Conservation (phyloP, 345 rosid genomes). For the sweet orange (Citrus sinensis) region DNA sequence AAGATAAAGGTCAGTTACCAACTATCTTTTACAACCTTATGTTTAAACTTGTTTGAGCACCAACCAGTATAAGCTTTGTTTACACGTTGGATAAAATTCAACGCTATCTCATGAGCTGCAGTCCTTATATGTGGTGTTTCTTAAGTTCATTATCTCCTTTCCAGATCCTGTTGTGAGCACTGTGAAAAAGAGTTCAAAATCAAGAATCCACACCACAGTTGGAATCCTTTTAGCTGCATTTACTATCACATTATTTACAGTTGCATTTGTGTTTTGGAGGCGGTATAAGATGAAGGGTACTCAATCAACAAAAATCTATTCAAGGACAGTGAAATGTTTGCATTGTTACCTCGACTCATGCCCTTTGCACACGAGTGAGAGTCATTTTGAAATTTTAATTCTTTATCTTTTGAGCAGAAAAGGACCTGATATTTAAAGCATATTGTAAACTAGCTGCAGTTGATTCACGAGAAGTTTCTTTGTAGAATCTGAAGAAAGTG, state of each 20-base stretch:
- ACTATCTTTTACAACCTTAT: not conserved
- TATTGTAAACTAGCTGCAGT: not conserved
- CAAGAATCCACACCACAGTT: not conserved
- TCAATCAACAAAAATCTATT: not conserved
- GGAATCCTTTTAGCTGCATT: constrained; percentile 21
- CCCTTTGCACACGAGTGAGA: constrained; percentile 10
- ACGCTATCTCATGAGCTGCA: not conserved
- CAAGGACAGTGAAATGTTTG: constrained; percentile 6
- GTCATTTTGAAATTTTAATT: not conserved
- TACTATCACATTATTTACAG: constrained; percentile 7
- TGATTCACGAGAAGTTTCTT: constrained; percentile 8
- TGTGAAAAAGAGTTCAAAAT: constrained; percentile 13
- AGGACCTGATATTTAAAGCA: not conserved
- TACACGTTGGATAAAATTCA: not conserved
- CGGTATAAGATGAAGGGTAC: constrained; percentile 8
- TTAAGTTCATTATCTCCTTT: not conserved
- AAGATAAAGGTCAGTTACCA: constrained; percentile 19
- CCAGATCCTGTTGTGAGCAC: constrained; percentile 11
- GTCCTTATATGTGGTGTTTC: not conserved
- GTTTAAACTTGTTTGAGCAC: not conserved
- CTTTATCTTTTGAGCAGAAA: not conserved
- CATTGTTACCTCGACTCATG: constrained; percentile 1
- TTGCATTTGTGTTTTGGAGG: constrained; percentile 18
- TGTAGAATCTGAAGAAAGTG: constrained; percentile 21
- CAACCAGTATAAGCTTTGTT: not conserved